phyloP scores from a whole-genome alignment of 75 land plant species.

The Pinus tabuliformis region DNA sequence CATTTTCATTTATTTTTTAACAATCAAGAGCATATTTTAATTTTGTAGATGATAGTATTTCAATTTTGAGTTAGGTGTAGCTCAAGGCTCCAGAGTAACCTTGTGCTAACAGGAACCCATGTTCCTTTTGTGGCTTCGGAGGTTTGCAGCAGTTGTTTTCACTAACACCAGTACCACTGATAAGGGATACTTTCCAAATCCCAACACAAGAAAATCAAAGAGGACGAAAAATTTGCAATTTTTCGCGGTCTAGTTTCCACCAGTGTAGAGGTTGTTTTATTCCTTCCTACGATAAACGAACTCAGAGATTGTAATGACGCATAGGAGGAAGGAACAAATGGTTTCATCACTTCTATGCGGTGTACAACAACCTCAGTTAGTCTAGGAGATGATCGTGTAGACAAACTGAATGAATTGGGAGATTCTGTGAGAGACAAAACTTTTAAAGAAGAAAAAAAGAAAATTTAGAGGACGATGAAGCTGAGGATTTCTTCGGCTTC shows the following conservation, averaged over 20 bases:
- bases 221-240: no score
- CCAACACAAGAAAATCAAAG: no score
- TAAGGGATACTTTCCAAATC: no score
- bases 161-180: no score
- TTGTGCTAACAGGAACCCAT: no score
- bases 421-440: not conserved
- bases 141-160: no score
- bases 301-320: not conserved
- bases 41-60: no score
- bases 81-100: no score
- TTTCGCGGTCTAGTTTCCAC: not conserved
- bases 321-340: not conserved
- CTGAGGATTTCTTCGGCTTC: not conserved
- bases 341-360: not conserved
- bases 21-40: no score
- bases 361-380: not conserved
- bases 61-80: no score
- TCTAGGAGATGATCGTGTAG: not conserved
- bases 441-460: not conserved
- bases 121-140: no score
- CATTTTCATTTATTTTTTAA: no score
- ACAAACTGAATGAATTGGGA: not conserved
- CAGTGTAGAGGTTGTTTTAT: not conserved
- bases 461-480: not conserved
- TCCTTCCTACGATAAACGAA: not conserved